Conservation (phyloP, 805 yeast genomes). For the Teunomyces atbi region DNA sequence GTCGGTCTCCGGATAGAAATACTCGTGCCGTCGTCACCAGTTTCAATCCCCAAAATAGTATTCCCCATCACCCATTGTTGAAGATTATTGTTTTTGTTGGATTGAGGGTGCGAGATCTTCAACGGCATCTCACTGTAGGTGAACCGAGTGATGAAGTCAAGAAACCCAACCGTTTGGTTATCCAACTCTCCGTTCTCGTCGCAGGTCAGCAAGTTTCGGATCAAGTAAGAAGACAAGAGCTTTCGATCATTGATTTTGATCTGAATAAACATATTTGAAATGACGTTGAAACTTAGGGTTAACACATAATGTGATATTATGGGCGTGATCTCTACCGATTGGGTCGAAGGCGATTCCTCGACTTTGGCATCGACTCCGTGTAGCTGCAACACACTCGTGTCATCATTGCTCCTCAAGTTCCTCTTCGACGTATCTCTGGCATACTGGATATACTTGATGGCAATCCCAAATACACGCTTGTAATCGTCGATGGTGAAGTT, state of each 20-base stretch:
- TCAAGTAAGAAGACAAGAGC: constrained; percentile 59
- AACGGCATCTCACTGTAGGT: constrained; percentile 63
- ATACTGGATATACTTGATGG: constrained; percentile 75
- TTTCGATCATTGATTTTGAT: constrained; percentile 58
- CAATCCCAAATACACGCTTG: constrained; percentile 78
- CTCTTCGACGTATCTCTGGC: constrained; percentile 50
- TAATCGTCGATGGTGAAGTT: constrained; percentile 76
- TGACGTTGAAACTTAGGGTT: constrained; percentile 63
- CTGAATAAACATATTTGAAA: constrained; percentile 70
- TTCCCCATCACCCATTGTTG: constrained; percentile 62
- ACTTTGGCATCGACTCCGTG: constrained; percentile 50
- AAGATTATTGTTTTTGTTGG: constrained; percentile 13
- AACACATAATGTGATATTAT: constrained; percentile 59
- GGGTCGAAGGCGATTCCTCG: constrained; percentile 56
- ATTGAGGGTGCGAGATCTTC: constrained; percentile 25
- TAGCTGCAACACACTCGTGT: constrained; percentile 18
- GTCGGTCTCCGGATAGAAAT: constrained; percentile 65
- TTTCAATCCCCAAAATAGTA: constrained; percentile 55
- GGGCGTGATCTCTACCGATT: constrained; percentile 40
- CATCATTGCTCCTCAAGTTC: constrained; percentile 13
- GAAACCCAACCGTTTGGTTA: constrained; percentile 57
- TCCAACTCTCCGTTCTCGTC: constrained; percentile 25
- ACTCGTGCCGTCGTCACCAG: constrained; percentile 44
- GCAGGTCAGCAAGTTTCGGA: constrained; percentile 49
- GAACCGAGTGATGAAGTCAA: constrained; percentile 68